Evolutionary conservation across 2,329 filamentous ascomycete species (phyloP).

Genomic region (Cladosporium sp.): DNA sequence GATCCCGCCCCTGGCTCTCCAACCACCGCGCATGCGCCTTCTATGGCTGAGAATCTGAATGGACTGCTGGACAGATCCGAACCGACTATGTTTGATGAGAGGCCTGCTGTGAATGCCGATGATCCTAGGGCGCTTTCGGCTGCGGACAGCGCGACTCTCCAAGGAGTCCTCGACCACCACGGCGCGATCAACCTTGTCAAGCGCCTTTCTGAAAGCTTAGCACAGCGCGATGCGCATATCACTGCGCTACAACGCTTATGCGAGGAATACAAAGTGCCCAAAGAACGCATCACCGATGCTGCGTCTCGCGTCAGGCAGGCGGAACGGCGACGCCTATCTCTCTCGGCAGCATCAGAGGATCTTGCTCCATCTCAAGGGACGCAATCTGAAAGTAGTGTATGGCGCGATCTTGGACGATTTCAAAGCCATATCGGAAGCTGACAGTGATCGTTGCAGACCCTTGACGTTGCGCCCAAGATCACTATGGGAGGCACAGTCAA

Average conservation of each 20-base stretch:
- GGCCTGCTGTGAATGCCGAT: constrained; percentile 15
- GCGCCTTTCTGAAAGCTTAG: constrained; percentile 25
- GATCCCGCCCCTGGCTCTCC: constrained; percentile 22
- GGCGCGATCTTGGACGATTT: background rate
- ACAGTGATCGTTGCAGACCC: background rate
- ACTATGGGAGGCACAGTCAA: constrained; percentile 14
- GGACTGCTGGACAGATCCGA: constrained; percentile 25
- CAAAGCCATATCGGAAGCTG: background rate
- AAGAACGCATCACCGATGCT: constrained; percentile 24
- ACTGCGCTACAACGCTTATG: constrained; percentile 30
- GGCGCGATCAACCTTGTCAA: constrained; percentile 28
- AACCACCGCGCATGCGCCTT: background rate
- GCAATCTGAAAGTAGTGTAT: constrained; percentile 10
- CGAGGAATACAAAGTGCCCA: constrained; percentile 30
- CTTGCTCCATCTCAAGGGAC: constrained; percentile 11
- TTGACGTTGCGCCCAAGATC: background rate
- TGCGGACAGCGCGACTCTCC: constrained; percentile 21
- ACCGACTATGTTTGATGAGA: constrained; percentile 32
- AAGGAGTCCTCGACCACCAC: constrained; percentile 27
- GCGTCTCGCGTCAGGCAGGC: constrained; percentile 25
- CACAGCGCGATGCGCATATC: constrained; percentile 32
- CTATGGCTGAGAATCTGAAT: constrained; percentile 17
- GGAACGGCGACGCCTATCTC: constrained; percentile 25
- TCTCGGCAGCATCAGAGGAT: constrained; percentile 23
- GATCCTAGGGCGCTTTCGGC: constrained; percentile 27